Conservation (phyloP, 192 early-diverging fungal genomes). For the Pilaira anomala region DNA sequence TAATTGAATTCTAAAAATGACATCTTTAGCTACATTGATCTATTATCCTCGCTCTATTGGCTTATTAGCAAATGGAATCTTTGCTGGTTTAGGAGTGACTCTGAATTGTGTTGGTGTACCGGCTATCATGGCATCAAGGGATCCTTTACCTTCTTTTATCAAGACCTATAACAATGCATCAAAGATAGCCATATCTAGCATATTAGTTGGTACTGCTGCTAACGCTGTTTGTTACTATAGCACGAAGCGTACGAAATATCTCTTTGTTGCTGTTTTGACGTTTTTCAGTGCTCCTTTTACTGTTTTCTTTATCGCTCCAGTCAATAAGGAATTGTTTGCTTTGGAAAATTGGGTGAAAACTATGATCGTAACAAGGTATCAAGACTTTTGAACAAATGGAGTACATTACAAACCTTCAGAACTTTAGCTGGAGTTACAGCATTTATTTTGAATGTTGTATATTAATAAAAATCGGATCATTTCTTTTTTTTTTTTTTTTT, state of each 20-base stretch:
- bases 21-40: not conserved
- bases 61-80: conserved; percentile 3
- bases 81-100: not conserved
- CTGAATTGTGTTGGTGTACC: conserved; percentile 11
- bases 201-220: not conserved
- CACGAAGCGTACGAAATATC: not conserved
- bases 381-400: not conserved
- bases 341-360: not conserved
- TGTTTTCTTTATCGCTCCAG: conserved; percentile 3
- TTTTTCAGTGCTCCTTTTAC: conserved; percentile 5
- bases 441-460: conserved; percentile 5
- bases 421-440: conserved; percentile 8
- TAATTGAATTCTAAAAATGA: too few relatives aligned
- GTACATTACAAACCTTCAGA: conserved; percentile 8
- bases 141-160: conserved; percentile 6
- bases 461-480: too few relatives aligned
- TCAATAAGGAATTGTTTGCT: conserved; percentile 15
- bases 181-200: not conserved
- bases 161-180: not conserved
- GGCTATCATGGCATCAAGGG: conserved; percentile 2
- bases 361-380: conserved; percentile 9
- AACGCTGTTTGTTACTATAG: conserved; percentile 10
- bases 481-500: too few relatives aligned
- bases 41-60: conserved; percentile 13
- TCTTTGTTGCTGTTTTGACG: conserved; percentile 2